Evolutionary conservation across 345 rosid species (phyloP).

Genomic region (Brassica nigra): DNA sequence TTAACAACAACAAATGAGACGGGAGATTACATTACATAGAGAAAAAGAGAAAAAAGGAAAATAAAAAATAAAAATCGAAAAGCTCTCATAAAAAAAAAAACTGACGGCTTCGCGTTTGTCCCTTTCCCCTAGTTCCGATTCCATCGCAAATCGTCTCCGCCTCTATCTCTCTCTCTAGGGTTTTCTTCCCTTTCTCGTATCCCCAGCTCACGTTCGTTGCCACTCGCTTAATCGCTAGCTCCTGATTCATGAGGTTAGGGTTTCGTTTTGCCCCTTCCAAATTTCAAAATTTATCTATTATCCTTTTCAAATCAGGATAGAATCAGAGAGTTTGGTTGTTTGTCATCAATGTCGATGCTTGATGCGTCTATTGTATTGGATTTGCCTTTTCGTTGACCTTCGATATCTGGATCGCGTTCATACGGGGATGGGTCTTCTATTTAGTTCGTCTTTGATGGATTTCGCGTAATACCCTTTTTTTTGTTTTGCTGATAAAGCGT

Average conservation of each 20-base stretch:
- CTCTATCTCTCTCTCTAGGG: conserved; percentile 27
- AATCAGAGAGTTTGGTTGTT: neutral
- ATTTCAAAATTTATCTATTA: neutral
- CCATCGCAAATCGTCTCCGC: conserved; percentile 32
- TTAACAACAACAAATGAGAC: neutral
- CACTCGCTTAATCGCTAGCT: conserved; percentile 29
- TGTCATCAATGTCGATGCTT: conserved; percentile 39
- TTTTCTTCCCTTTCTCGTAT: conserved; percentile 10
- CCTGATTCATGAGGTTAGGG: conserved; percentile 45
- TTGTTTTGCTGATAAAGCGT: no score
- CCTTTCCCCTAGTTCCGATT: conserved; percentile 5
- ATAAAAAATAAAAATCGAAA: conserved; percentile 2
- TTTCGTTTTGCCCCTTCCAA: conserved; percentile 15
- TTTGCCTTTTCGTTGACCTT: conserved; percentile 10
- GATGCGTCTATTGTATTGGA: conserved; percentile 41
- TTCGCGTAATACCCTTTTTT: no score
- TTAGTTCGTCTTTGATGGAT: neutral
- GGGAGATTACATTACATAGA: neutral
- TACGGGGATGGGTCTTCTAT: neutral
- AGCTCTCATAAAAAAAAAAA: conserved; percentile 11
- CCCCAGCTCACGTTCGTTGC: conserved; percentile 12
- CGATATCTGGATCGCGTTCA: conserved; percentile 31
- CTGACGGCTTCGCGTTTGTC: conserved; percentile 38
- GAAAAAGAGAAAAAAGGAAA: neutral
- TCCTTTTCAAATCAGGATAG: neutral